Evolutionary conservation across 768 basidiomycete genomes (phyloP).

Genomic region (Crassisporium funariophilum): DNA sequence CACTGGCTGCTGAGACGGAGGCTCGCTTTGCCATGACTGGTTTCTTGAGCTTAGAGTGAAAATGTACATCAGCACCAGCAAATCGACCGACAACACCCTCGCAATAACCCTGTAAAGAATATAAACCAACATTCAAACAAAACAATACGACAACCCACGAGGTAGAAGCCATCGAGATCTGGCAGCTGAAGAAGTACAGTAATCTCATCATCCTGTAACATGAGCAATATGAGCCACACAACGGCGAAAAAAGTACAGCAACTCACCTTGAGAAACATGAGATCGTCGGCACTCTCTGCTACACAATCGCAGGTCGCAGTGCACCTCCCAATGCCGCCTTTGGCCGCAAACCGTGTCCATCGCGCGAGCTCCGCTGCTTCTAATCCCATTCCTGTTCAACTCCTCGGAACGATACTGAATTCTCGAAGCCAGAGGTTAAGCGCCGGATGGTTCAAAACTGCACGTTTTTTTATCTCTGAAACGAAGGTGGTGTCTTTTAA

Average conservation of each 20-base stretch:
- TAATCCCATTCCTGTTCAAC: constrained; percentile 42
- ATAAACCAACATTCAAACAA: not conserved
- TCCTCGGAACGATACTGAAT: not conserved
- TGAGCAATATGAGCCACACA: constrained; percentile 1
- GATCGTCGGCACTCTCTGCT: constrained; percentile 70
- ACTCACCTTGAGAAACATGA: constrained; percentile 85
- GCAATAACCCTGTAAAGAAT: constrained; percentile 66
- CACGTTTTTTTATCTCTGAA: too few relatives aligned
- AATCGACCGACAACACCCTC: constrained; percentile 87
- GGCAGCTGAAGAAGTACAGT: constrained; percentile 73
- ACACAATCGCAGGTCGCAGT: constrained; percentile 75
- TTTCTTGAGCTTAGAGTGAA: constrained; percentile 76
- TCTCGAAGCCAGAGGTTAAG: not conserved
- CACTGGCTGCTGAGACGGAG: constrained; percentile 33
- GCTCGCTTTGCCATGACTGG: constrained; percentile 76
- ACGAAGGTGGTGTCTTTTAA: not conserved
- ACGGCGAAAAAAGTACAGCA: not conserved
- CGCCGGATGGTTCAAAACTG: not conserved
- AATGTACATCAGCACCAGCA: constrained; percentile 59
- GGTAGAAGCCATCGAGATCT: constrained; percentile 52
- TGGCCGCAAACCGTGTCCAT: constrained; percentile 84
- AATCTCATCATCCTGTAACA: constrained; percentile 72
- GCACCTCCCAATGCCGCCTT: constrained; percentile 84
- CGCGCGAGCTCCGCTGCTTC: constrained; percentile 72
- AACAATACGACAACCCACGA: constrained; percentile 43